Percentiles rank a stretch among this genome's conserved stretches.
These are phyloP conservation scores for Microcyclosporella mali DNA, from an alignment of 2,329 filamentous ascomycete species.

Conservation along the genomic window DNA sequence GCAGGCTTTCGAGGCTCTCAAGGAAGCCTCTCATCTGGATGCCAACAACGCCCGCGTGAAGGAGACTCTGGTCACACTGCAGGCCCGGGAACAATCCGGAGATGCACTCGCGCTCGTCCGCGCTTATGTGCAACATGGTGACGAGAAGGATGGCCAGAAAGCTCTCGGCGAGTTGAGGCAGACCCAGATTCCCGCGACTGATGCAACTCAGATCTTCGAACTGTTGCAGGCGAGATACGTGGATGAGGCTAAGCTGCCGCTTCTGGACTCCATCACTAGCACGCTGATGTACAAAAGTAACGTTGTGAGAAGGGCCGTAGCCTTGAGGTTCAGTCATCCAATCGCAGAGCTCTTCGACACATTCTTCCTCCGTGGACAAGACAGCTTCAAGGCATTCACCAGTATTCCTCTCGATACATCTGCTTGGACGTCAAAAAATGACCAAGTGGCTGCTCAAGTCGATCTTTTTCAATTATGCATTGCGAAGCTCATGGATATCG, in stretches of 20 bases:
- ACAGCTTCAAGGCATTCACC: slow-evolving; percentile 40
- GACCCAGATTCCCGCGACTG: slow-evolving; percentile 31
- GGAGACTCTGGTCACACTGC: slow-evolving; percentile 36
- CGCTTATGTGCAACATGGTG: slow-evolving; percentile 22
- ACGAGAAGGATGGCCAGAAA: slow-evolving; percentile 38
- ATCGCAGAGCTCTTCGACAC: slow-evolving; percentile 40
- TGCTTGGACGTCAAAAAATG: slow-evolving; percentile 37
- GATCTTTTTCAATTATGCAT: slow-evolving; percentile 72
- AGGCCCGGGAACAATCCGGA: slow-evolving; percentile 24
- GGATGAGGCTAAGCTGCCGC: not conserved
- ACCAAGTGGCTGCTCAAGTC: slow-evolving; percentile 42
- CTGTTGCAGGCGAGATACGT: slow-evolving; percentile 31
- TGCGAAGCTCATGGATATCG: slow-evolving; percentile 84
- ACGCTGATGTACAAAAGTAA: slow-evolving; percentile 21
- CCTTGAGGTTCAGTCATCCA: slow-evolving; percentile 31
- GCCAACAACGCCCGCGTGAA: slow-evolving; percentile 37
- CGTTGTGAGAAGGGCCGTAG: slow-evolving; percentile 38
- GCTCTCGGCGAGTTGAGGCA: slow-evolving; percentile 29
- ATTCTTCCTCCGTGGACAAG: slow-evolving; percentile 41
- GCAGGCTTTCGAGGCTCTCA: slow-evolving; percentile 37
- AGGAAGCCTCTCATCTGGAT: slow-evolving; percentile 40
- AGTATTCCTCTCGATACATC: slow-evolving; percentile 38
- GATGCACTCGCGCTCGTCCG: slow-evolving; percentile 17
- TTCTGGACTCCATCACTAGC: slow-evolving; percentile 38
- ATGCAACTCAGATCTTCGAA: slow-evolving; percentile 36